Conservation (phyloP, 1,284 basidiomycete genomes). For the Ceraceosorus guamensis region DNA sequence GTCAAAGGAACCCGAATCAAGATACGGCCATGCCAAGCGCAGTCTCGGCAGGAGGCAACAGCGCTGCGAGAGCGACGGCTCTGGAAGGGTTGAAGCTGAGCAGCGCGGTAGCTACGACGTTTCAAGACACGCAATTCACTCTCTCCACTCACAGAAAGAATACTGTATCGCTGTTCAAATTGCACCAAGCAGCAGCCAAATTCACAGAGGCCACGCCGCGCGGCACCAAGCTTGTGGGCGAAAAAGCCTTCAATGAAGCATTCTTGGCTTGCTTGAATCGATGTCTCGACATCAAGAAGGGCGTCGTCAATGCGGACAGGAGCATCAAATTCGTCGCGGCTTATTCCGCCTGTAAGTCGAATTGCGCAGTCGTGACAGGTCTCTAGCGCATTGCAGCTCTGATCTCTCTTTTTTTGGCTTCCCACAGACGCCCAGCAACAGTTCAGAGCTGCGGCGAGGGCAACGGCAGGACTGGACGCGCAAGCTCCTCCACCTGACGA, state of each 20-base stretch:
- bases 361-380: too few species aligned
- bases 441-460: slow-evolving; percentile 21
- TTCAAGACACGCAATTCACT: slow-evolving; percentile 74
- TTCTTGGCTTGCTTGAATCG: slow-evolving; percentile 59
- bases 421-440: slow-evolving; percentile 30
- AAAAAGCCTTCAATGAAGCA: slow-evolving; percentile 68
- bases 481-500: slow-evolving; percentile 49
- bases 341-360: slow-evolving; percentile 69
- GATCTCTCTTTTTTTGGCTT: neutral
- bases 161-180: slow-evolving; percentile 72
- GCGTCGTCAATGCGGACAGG: slow-evolving; percentile 68
- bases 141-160: slow-evolving; percentile 87
- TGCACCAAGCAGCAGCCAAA: slow-evolving; percentile 63
- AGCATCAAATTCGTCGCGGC: slow-evolving; percentile 75
- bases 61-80: too few species aligned
- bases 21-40: too few species aligned
- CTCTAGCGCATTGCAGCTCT: too few species aligned
- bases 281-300: slow-evolving; percentile 75
- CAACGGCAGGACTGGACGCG: slow-evolving; percentile 41
- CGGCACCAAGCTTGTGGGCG: slow-evolving; percentile 63
- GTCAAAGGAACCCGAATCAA: too few species aligned
- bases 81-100: too few species aligned
- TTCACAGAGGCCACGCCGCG: slow-evolving; percentile 57
- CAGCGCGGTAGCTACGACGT: too few species aligned
- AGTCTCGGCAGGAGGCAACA: too few species aligned